Base-by-base conservation (phyloP, 2,329 filamentous ascomycete genomes). In the Zasmidium cellare region DNA sequence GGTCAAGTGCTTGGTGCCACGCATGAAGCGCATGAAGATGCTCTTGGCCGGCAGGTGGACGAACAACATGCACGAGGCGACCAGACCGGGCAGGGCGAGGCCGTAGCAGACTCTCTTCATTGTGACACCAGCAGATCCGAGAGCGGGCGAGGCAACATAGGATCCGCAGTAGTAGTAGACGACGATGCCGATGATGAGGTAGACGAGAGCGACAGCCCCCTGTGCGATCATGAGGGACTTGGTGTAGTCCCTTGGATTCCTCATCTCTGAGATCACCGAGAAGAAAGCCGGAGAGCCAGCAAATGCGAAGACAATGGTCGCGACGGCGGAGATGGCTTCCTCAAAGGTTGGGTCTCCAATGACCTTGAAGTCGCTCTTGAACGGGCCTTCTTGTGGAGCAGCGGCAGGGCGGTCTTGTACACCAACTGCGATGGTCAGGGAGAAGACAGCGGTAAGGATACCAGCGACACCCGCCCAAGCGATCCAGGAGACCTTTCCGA, bases 241-340 rank as follows among this genome's bases (percentile, higher is more conserved):
- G 51, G 68, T 71, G 49, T 72, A 76, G 23, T 74, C 61, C 2
- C 56, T 54, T 2, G 73, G 73, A 3, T 74, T 66, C 6, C 70
- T 68, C 75, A 77, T 77, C 59, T 77, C 74, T 1, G 74, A 70
- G 2, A 70, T 69, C 53, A 76, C 72, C 2, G 72, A 69, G 64
- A 76, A 72, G 64, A 73, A 77, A 18, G 68, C 72, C 0, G 74
- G 69, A 0, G 74, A 74, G 19, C 74, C 75, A 6, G 72, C 70
- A 50, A 70, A 77, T 3, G 76, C 70, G 49, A 77, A 77, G 31
- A 77, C 64, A 50, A 73, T 62, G 2, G 72, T 90, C 67, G 79
- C 81, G 35, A 88, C 81, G 20, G 84, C 81, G 16, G 84, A 78
- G 68, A 89, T 87, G 25, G 77, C 84, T 41, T 82, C 77, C 46